Base-by-base conservation (phyloP, 2,329 filamentous ascomycete species). In the Lachnellula subtilissima region DNA sequence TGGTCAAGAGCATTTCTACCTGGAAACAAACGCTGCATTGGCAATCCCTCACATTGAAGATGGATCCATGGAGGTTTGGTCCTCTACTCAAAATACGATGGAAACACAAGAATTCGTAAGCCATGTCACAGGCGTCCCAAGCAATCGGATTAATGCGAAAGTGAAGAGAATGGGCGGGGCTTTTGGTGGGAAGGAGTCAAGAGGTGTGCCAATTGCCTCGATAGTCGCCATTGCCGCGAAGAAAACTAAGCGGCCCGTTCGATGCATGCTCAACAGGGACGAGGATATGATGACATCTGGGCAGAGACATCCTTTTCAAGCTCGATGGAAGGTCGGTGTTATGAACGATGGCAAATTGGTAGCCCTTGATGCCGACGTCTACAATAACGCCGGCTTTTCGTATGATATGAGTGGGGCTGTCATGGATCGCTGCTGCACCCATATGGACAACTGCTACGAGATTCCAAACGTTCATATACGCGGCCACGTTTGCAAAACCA, bases 1-100 rank as follows among this genome's bases (percentile, higher is more conserved):
- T 49, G 94, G 94, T 0, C 94, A 99, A 68, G 94, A 99, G 71
- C 93, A 99, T 69, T 97, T 99, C 69, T 99, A 97, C 65, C 81
- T 99, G 2, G 94, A 97, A 73, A 97, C 93, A 0, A 87, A 97
- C 61, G 93, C 91, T 2, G 88, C 86, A 56, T 72, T 97, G 12
- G 91, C 84, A 0, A 84, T 97, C 46, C 94, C 93, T 0, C 96
- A 96, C 70, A 85, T 84, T 0, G 93, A 97, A 71, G 91, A 96
- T 71, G 93, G 92, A 0, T 91, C 96, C 70, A 94, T 97, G 82
- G 94, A 97, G 67, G 83, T 99, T 28, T 97, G 87, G 76, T 86
- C 89, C 58, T 90, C 91, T 64, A 97, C 93, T 0, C 94, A 99
- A 70, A 97, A 99, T 67, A 88, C 92, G 2, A 89, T 89, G 5